Base-by-base conservation (phyloP, 169 alveolate genomes). In the Eimeria necatrix region DNA sequence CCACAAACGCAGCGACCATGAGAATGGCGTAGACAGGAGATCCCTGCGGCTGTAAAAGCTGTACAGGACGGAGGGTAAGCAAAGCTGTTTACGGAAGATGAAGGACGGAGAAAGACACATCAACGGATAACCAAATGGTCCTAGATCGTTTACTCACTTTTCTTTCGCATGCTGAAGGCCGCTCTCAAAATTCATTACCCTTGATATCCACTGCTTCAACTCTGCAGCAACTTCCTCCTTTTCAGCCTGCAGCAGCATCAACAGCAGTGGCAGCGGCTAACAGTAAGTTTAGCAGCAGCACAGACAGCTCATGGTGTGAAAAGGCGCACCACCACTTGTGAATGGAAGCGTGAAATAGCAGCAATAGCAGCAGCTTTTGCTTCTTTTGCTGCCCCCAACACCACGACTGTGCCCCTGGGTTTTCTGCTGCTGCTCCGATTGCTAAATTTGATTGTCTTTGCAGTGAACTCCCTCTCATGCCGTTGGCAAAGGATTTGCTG, bases 241-340 rank as follows among this genome's bases (percentile, higher is more conserved):
- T 8, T 80, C 89, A 20, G 89, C 89, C 89, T 80, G 89, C 89
- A 80, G 89, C 89, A 80, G 71, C 89, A 52, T 64, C 71, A 80
- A 48, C 89, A 49, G 70, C 89, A 80, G 71, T 26, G 51, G 89
- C 85, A 74, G 32, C 61, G 41, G 60, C 85, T 53, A 74, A 14
- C 83, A 22, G 83, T 48, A 26, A 16, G n/a, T 4, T 9, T 16
- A 32, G 60, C 85, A 48, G 85, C 60, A 74, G 49, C 49, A 22
- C 41, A 32, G 41, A 5, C 80, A 70, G 61, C 56, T 12, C 41
- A 51, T 56, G 22, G 20, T 12, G 68, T 10, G 64, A 14, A 9
- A 14, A 56, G 64, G 64, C 64, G 68, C 68, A 32, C 2, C 20
- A 18, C 22, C 68, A 56, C 83, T 71, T 22, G 24, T 7, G 83